Evolutionary conservation across 2,329 filamentous ascomycete species (phyloP), one percentile per base, ranked within the genome.

Genomic region (Aspergillus amoenus): DNA sequence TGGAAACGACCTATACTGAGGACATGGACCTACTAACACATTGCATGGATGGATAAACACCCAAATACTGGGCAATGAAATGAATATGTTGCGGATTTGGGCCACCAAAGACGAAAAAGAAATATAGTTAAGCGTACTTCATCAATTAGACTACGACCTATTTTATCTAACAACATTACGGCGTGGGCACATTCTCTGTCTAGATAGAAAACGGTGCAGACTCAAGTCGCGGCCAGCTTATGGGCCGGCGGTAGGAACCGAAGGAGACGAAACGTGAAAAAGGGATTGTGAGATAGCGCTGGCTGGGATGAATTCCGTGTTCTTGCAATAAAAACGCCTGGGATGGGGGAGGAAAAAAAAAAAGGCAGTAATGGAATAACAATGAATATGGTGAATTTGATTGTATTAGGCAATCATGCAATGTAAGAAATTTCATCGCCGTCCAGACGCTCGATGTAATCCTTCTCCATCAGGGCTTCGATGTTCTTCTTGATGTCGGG

Each of bases 401-500:
- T 46, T 34, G 42, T 24, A 47, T 48, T 30, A 42, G 42, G 32
- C 22, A 42, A 61, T 84, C 84, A 97, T 67, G 93, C 93, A 64
- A 97, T 86, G 75, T 97, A 97, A 56, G 93, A 91, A 59, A 99
- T 84, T 72, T 97, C 92, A 70, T 97, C 94, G 54, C 91, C 92
- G 47, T 97, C 94, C 57, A 97, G 79, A 56, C 94, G 90, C 81
- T 99, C 94, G 48, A 99, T 85, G 70, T 99, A 99, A 76, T 99
- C 94, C 82, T 99, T 99, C 81, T 99, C 94, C 63, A 99, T 88
- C 41, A 99, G 83, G 63, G 96, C 96, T 77, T 99, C 94, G 73
- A 99, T 97, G 76, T 94, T 97, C 81, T 97, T 99, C 82, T 99
- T 99, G 84, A 99, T 99, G 67, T 99, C 94, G 15, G 86, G 82